Evolutionary conservation across 2,329 filamentous ascomycete species (phyloP), one percentile per base, ranked within the genome.

Genomic region (Colletotrichum aenigma): DNA sequence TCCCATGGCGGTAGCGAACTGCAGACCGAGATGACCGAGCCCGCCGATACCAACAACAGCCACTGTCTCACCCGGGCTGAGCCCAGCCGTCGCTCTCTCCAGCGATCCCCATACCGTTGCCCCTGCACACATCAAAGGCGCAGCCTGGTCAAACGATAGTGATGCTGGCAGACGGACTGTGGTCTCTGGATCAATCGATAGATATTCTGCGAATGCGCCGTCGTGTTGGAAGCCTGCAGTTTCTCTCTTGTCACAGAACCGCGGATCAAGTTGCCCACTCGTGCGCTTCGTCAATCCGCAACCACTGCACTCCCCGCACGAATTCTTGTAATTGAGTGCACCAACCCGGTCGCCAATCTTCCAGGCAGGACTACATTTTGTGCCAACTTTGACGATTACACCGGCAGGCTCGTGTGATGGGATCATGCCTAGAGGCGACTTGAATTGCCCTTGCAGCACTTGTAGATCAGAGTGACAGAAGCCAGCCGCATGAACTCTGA

Each of bases 391-490:
- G 0, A 79, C 81, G 7, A 86, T 48, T 0, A 80, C 78, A 4
- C 84, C 84, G 6, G 83, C 82, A 13, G 83, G 82, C 66, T 86
- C 84, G 70, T 86, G 84, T 5, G 83, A 84, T 1, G 82, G 80
- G 26, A 82, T 82, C 32, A 85, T 76, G 15, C 80, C 80, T 7
- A 82, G 67, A 6, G 77, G 77, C 3, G 81, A 80, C 4, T 71
- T 68, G 73, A 82, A 84, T 24, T 83, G 79, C 12, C 84, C 83
- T 10, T 82, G 80, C 2, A 83, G 71, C 10, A 83, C 83, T 69
- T 85, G 84, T 10, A 83, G 76, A 60, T 85, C 84, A 4, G 84
- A 84, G 65, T 85, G 84, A 70, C 84, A 85, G 77, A 84, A 85
- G 1, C 83, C 82, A 8, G 84, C 83, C 4, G 83, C 84, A 34